Conservation (phyloP, 1,284 basidiomycete species). For the Meira nashicola region DNA sequence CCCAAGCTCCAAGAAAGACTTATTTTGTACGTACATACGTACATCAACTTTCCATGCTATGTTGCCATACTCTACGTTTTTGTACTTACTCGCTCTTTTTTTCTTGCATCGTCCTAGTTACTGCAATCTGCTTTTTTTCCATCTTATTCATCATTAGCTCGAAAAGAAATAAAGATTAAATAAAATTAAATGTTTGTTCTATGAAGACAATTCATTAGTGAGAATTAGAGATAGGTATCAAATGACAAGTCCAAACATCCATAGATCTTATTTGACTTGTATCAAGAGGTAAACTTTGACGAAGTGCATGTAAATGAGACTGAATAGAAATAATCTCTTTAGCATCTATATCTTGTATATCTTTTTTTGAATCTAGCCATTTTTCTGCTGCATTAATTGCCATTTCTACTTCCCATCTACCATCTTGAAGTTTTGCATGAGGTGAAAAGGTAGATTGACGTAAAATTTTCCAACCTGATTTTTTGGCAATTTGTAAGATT, state of each 20-base stretch:
- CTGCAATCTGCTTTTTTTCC: no score
- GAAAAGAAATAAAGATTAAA: no score
- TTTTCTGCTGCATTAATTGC: neutral
- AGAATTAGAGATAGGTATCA: neutral
- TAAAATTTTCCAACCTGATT: neutral
- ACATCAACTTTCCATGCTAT: no score
- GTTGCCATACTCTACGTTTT: no score
- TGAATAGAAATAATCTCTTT: neutral
- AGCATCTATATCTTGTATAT: neutral
- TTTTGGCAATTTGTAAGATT: neutral
- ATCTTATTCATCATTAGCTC: no score
- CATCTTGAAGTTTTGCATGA: neutral
- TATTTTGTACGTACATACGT: no score
- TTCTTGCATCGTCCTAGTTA: no score
- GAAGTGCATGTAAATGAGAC: slow-evolving; percentile 1
- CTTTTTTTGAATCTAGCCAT: neutral
- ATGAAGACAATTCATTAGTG: no score
- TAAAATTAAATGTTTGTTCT: no score
- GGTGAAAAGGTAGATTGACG: neutral
- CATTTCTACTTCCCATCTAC: neutral
- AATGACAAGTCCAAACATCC: neutral
- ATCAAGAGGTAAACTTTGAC: neutral
- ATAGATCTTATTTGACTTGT: neutral
- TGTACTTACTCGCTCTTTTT: no score
- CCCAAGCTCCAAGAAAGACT: no score